These are phyloP conservation scores for Globisporangium iwayamae DNA, from an alignment of 352 stramenopile species.

Conservation along the genomic window DNA sequence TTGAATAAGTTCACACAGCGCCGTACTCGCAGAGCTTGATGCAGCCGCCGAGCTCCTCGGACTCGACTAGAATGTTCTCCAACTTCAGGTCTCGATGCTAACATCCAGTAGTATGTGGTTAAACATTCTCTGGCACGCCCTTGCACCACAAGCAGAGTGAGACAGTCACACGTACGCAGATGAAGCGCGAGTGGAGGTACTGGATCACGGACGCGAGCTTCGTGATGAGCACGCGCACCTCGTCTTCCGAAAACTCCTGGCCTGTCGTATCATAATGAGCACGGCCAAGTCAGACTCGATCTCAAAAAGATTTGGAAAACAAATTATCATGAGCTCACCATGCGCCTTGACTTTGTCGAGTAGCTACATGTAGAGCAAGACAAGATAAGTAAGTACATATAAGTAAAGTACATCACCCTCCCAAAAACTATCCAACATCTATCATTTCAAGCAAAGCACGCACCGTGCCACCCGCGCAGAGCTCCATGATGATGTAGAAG, in stretches of 20 bases:
- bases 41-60: slow-evolving; percentile 35
- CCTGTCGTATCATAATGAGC: slow-evolving; percentile 5
- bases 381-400: neutral
- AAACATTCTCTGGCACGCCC: too few relatives aligned
- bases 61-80: slow-evolving; percentile 79
- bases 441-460: neutral
- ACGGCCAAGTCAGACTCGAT: too few relatives aligned
- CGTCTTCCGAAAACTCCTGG: slow-evolving; percentile 47
- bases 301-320: too few relatives aligned
- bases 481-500: slow-evolving; percentile 88
- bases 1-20: neutral
- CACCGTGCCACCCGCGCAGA: slow-evolving; percentile 54
- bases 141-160: neutral
- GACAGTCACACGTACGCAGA: slow-evolving; percentile 48
- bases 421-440: neutral
- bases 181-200: slow-evolving; percentile 79
- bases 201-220: slow-evolving; percentile 74
- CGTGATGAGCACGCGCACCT: slow-evolving; percentile 53
- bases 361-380: slow-evolving; percentile 28
- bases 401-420: neutral
- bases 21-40: slow-evolving; percentile 84
- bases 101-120: slow-evolving; percentile 1
- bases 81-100: slow-evolving; percentile 81
- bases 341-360: slow-evolving; percentile 57
- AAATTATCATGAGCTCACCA: neutral